phyloP scores from a whole-genome alignment of 768 basidiomycete species.

The Phanerochaete sordida region DNA sequence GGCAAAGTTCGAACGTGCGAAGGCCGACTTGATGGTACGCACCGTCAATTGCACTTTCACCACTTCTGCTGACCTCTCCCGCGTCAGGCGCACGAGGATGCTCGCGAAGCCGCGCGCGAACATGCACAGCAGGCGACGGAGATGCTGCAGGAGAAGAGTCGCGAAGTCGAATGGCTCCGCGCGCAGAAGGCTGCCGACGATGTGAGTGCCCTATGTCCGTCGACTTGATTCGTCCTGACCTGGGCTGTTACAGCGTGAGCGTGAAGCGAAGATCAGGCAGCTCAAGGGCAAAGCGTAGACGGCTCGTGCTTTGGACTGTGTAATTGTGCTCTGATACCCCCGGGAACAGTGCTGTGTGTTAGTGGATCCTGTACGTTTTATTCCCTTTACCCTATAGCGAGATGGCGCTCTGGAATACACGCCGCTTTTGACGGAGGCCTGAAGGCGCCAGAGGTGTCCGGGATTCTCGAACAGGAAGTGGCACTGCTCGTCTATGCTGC shows the following conservation, averaged over 20 bases:
- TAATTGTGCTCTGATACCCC: too few species aligned
- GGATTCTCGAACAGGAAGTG: too few species aligned
- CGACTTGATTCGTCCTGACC: neutral
- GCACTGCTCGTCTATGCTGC: too few species aligned
- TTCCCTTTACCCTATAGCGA: too few species aligned
- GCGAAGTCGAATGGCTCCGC: constrained; percentile 67
- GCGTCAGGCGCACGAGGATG: constrained; percentile 19
- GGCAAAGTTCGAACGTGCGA: constrained; percentile 50
- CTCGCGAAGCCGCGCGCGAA: constrained; percentile 45
- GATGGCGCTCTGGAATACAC: too few species aligned
- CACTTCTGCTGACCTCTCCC: neutral
- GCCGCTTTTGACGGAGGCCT: too few species aligned
- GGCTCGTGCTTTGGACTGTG: too few species aligned
- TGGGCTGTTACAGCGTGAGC: constrained; percentile 40
- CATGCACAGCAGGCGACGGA: constrained; percentile 58
- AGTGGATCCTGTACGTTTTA: too few species aligned
- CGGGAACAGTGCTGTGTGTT: too few species aligned
- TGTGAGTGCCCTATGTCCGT: constrained; percentile 18
- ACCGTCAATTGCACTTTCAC: neutral
- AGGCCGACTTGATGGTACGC: constrained; percentile 31
- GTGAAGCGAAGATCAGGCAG: constrained; percentile 46
- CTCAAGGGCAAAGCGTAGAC: constrained; percentile 25
- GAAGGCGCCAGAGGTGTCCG: too few species aligned
- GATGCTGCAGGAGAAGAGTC: constrained; percentile 65
- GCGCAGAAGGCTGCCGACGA: constrained; percentile 68